phyloP scores from a whole-genome alignment of 208 protist genomes.

The Acanthamoeba sp. region DNA sequence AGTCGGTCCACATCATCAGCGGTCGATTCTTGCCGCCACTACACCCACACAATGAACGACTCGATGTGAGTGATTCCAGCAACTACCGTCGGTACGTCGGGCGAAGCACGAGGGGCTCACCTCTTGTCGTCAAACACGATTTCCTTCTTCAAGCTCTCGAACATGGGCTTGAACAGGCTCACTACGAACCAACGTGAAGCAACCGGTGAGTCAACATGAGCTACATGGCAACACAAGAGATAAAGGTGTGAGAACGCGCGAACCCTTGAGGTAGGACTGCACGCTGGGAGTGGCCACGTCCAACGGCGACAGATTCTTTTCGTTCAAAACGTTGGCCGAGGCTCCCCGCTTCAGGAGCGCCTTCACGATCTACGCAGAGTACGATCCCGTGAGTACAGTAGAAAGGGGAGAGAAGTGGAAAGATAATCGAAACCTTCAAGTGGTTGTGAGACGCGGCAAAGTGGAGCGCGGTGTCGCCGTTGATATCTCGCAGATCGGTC shows the following conservation, averaged over 20 bases:
- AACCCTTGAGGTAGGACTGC: slow-evolving; percentile 50
- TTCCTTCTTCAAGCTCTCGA: slow-evolving; percentile 64
- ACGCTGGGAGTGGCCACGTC: slow-evolving; percentile 57
- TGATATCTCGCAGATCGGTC: slow-evolving; percentile 9
- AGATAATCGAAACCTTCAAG: slow-evolving; percentile 29
- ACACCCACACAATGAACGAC: neutral
- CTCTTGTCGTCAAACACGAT: neutral
- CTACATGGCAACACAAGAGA: no score
- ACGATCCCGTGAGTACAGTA: neutral
- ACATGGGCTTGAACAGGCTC: slow-evolving; percentile 63
- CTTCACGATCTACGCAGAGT: slow-evolving; percentile 25
- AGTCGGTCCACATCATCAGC: slow-evolving; percentile 59
- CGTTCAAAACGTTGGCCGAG: slow-evolving; percentile 8
- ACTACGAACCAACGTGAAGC: neutral
- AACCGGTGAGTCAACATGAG: neutral
- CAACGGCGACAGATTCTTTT: slow-evolving; percentile 27
- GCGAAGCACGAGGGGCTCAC: no score
- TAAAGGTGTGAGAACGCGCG: neutral
- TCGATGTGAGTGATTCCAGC: neutral
- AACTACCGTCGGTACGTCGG: no score
- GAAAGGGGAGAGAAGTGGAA: neutral
- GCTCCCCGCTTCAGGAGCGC: slow-evolving; percentile 45
- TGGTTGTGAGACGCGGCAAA: slow-evolving; percentile 73
- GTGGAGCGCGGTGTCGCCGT: slow-evolving; percentile 68
- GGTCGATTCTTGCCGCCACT: neutral